Conservation (phyloP, 2,329 filamentous ascomycete genomes). For the Aureobasidium melanogenum region DNA sequence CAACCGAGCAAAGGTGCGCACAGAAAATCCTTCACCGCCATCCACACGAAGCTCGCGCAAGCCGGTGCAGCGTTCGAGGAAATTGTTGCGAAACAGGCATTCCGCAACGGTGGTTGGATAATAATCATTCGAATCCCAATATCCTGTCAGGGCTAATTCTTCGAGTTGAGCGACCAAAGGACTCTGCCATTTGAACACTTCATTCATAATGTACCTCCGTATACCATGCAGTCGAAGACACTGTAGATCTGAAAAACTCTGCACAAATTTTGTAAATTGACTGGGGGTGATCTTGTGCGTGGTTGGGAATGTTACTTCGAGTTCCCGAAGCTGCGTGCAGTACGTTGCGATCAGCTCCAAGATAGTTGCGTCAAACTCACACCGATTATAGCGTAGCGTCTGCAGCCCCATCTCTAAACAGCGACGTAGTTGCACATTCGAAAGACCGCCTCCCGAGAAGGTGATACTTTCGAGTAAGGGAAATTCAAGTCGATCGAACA, state of each 20-base stretch:
- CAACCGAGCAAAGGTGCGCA: not conserved
- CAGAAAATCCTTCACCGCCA: fast-evolving
- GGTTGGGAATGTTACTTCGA: not conserved
- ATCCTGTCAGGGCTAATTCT: not conserved
- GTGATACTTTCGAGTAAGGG: not conserved
- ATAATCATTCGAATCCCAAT: not conserved
- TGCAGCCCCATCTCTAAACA: not conserved
- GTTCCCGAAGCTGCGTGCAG: not conserved
- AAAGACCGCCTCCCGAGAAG: not conserved
- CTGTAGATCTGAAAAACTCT: not conserved
- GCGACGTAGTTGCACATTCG: not conserved
- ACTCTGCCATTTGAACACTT: not conserved
- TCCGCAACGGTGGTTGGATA: no score
- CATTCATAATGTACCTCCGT: not conserved
- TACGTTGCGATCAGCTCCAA: not conserved
- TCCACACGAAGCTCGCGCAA: not conserved
- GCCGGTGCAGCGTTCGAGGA: not conserved
- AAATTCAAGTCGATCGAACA: not conserved
- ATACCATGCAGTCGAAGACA: not conserved
- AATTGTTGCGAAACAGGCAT: not conserved
- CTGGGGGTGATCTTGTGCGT: no score
- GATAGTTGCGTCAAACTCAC: not conserved
- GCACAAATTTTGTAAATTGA: not conserved
- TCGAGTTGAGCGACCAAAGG: not conserved
- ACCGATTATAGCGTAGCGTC: not conserved